phyloP scores from a whole-genome alignment of 163 green algal genomes.

The Chlamydomonas reinhardtii region DNA sequence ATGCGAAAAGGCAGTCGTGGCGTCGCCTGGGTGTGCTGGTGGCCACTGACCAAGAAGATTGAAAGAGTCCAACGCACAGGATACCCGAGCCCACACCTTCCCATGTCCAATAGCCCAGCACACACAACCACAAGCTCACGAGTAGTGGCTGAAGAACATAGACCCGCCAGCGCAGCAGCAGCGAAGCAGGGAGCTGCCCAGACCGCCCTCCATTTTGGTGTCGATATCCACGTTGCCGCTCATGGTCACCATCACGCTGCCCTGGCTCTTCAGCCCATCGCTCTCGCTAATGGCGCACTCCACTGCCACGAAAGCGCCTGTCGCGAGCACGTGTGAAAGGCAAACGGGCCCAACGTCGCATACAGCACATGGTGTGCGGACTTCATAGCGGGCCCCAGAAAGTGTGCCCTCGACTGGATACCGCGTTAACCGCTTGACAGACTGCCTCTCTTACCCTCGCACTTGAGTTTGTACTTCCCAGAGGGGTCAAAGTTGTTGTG shows the following conservation, averaged over 20 bases:
- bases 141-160: conserved; percentile 56
- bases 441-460: not conserved
- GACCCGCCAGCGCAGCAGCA: conserved; percentile 52
- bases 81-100: no score
- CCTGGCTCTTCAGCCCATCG: conserved; percentile 50
- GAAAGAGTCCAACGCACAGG: no score
- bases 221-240: conserved; percentile 51
- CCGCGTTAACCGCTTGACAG: no score
- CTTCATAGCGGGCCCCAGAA: no score
- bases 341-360: no score
- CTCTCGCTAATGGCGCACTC: conserved; percentile 25
- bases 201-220: conserved; percentile 43
- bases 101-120: no score
- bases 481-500: conserved; percentile 4
- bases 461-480: conserved; percentile 42
- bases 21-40: no score
- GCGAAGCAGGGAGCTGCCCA: conserved; percentile 23
- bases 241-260: conserved; percentile 59
- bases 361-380: no score
- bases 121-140: not conserved
- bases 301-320: conserved; percentile 53
- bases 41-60: no score
- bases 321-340: no score
- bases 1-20: no score
- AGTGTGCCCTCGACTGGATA: no score